A percentile compares a stretch with the other conserved stretches of the same genome.
phyloP scores from a whole-genome alignment of 148 eudicot genomes.

The Beta vulgaris region DNA sequence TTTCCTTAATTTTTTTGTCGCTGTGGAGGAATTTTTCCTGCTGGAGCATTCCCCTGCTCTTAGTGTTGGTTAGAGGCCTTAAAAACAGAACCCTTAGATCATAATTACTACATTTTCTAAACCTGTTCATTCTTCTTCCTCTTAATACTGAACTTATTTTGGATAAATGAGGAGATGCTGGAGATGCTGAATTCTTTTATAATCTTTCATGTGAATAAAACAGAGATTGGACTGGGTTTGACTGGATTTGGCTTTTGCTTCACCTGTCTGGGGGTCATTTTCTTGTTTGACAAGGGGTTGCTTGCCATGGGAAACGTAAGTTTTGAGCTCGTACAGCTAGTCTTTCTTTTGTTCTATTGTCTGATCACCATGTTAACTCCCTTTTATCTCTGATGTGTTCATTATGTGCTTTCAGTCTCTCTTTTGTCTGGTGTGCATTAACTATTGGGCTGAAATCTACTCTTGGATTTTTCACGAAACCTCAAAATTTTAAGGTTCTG shows the following conservation, averaged over 20 bases:
- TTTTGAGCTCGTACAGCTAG: slow-evolving; percentile 7
- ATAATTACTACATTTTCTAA: background rate
- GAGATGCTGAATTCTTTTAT: slow-evolving; percentile 14
- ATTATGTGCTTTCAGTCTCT: slow-evolving; percentile 57
- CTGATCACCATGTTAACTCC: background rate
- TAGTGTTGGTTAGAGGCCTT: background rate
- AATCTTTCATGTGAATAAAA: slow-evolving; percentile 21
- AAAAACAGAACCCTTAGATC: background rate
- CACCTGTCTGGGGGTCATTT: slow-evolving; percentile 72
- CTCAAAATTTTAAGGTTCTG: slow-evolving; percentile 72
- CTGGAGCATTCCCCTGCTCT: background rate
- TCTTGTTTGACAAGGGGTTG: no score
- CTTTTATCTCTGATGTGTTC: background rate
- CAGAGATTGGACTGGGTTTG: slow-evolving; percentile 94
- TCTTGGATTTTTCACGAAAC: slow-evolving; percentile 77
- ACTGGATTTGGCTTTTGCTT: slow-evolving; percentile 84
- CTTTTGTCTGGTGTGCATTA: slow-evolving; percentile 78
- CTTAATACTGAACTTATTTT: slow-evolving; percentile 1
- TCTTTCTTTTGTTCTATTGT: background rate
- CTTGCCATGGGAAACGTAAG: slow-evolving; percentile 96
- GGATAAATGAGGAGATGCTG: background rate
- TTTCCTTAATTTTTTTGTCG: background rate
- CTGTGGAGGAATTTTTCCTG: background rate
- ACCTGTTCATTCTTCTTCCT: background rate
- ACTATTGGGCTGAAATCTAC: slow-evolving; percentile 90